These are phyloP conservation scores for Plasmodiophora brassicae DNA, from an alignment of 208 protist genomes.

Conservation along the genomic window DNA sequence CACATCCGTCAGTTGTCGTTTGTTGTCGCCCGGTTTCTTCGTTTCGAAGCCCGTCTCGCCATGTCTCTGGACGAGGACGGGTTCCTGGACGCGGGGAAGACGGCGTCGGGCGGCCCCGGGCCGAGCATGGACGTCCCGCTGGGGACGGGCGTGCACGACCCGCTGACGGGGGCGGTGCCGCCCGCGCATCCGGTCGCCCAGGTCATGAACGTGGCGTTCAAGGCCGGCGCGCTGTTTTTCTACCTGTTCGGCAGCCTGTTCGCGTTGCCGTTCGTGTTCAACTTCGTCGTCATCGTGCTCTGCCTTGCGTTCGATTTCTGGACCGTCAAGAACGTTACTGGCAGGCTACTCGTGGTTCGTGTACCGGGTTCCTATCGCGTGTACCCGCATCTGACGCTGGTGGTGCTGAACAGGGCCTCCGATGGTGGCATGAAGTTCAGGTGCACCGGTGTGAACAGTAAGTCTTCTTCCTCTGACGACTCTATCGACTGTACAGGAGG, in stretches of 20 bases:
- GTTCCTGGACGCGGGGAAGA: too few species aligned
- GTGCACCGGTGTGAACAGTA: background rate
- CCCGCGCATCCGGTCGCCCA: background rate
- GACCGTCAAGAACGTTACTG: slow-evolving; percentile 59
- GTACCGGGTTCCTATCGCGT: too few species aligned
- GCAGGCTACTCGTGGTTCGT: slow-evolving; percentile 38
- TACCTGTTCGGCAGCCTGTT: slow-evolving; percentile 46
- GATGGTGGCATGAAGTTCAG: slow-evolving; percentile 42
- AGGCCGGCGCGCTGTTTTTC: slow-evolving; percentile 10
- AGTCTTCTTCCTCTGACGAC: background rate
- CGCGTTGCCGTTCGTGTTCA: slow-evolving; percentile 37
- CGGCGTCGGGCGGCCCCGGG: too few species aligned
- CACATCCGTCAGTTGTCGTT: too few species aligned
- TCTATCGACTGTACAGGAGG: background rate
- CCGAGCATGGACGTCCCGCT: too few species aligned
- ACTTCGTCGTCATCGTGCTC: slow-evolving; percentile 51
- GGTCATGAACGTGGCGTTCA: background rate
- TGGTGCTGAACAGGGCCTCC: slow-evolving; percentile 13
- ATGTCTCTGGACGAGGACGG: too few species aligned
- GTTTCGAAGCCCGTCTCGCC: too few species aligned
- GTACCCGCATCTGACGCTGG: too few species aligned
- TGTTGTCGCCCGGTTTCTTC: too few species aligned
- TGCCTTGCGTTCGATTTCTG: slow-evolving; percentile 59
- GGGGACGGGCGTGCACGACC: too few species aligned
- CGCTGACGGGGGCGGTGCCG: too few species aligned